phyloP scores from a whole-genome alignment of 768 basidiomycete species.

The Russula sp. region DNA sequence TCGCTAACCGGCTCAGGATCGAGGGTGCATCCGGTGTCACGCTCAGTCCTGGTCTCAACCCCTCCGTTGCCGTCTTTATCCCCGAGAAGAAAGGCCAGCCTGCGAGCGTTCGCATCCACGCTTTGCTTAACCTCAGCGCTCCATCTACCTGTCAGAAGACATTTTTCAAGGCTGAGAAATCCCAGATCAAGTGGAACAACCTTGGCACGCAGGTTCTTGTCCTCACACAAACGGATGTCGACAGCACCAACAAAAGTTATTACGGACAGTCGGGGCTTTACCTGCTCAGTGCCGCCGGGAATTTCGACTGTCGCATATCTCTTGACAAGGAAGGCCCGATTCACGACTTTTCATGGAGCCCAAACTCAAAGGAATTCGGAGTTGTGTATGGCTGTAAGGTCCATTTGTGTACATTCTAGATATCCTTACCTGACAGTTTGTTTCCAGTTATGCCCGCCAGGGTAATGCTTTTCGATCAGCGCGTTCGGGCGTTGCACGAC shows the following conservation, averaged over 20 bases:
- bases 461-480: slow-evolving; percentile 84
- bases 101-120: slow-evolving; percentile 80
- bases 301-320: slow-evolving; percentile 85
- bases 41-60: slow-evolving; percentile 80
- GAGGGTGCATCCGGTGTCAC: slow-evolving; percentile 76
- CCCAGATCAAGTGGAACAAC: slow-evolving; percentile 93
- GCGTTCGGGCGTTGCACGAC: slow-evolving; percentile 81
- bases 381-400: slow-evolving; percentile 93
- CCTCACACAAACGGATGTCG: slow-evolving; percentile 93
- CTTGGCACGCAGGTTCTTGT: slow-evolving; percentile 89
- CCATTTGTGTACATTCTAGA: background rate
- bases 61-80: slow-evolving; percentile 86
- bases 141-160: slow-evolving; percentile 83
- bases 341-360: slow-evolving; percentile 94
- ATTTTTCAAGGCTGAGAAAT: slow-evolving; percentile 93
- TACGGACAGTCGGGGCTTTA: slow-evolving; percentile 97
- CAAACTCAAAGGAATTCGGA: slow-evolving; percentile 93
- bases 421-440: background rate
- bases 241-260: slow-evolving; percentile 95
- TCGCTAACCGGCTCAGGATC: slow-evolving; percentile 75
- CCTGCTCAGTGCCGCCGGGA: slow-evolving; percentile 84
- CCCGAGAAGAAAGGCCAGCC: slow-evolving; percentile 96
- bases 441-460: slow-evolving; percentile 89
- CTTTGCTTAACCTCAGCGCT: slow-evolving; percentile 53
- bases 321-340: slow-evolving; percentile 97